Evolutionary conservation across 768 basidiomycete species (phyloP), one percentile per base, ranked within the genome.

Genomic region (Boletus coccyginus): DNA sequence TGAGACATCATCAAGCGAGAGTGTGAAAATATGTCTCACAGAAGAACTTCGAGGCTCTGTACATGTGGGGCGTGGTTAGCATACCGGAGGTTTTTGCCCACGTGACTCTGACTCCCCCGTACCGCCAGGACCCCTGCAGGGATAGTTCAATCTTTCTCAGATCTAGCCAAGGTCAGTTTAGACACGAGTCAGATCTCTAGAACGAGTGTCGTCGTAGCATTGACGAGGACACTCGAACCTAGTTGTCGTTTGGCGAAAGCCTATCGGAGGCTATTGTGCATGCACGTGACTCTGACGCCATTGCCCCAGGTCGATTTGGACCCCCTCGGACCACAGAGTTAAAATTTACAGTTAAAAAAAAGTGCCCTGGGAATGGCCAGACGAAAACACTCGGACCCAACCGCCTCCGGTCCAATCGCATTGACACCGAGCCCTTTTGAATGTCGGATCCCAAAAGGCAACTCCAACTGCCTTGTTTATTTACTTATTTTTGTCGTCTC

Each of bases 331-430:
- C 21, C 21, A 21, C 21, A 21, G 21, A 21, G 11, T 38, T 16
- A 16, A 38, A 21, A 38, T 14, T 27, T 27, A 27, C 27, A 27
- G 27, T 27, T 21, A 21, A 27, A 27, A 3, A 38, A 38, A 38
- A 17, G 9, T 9, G 16, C 38, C 17, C 16, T 17, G 17, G 38
- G 9, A 11, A 19, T 10, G n/a, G 11, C 12, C 11, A 21, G n/a
- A 39, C 9, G 39, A 39, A 16, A n/a, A 5, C 39, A 10, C 39
- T 40, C n/a, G n/a, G 39, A 10, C 17, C n/a, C 17, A 40, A 19
- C n/a, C n/a, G n/a, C n/a, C 44, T 46, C 56, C 48, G 48, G 56
- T 44, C 39, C 19, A 46, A 32, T 58, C 57, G 56, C 55, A 21
- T 21, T 7, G 35, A 36, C 10, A 3, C 32, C 3, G 11, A 10